Evolutionary conservation across 495 filamentous ascomycete genomes (phyloP), one percentile per base, ranked within the genome.

Genomic region (Daldinia grandis): DNA sequence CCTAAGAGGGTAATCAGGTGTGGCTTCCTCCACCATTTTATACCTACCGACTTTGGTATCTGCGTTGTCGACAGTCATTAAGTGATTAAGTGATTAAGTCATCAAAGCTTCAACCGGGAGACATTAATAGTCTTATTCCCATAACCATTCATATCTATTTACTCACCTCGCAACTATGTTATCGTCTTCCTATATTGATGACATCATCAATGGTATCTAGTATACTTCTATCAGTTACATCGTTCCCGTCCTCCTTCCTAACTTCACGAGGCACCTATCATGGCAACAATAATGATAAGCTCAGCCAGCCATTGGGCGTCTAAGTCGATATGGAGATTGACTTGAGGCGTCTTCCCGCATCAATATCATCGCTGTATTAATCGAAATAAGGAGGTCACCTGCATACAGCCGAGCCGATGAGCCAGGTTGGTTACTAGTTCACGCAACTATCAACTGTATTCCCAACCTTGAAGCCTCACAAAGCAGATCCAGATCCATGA

Each of bases 341-440:
- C 47, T 51, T 37, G 49, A 56, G 49, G 62, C 28, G 40, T 70
- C 19, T 24, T 61, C 37, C 57, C 57, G 58, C 62, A 70, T 31
- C 12, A 56, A 62, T 33, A 19, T 25, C 57, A 4, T 56, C 38
- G 10, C 56, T 58, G 38, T 62, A 68, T 68, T 31, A 42, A 51
- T 51, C 54, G 37, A 53, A 53, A 30, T 30, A 53, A n/a, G 19
- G 19, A 9, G 24, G 27, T 24, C 24, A 19, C 24, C 3, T 37
- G 35, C 40, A 35, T 64, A 65, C 50, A 68, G 60, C 55, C 49
- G 58, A 60, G 15, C 55, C 53, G 62, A 53, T 42, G 54, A 37
- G 49, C 24, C 15, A 62, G 57, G 59, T 64, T 60, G 47, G 49
- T 64, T 64, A 50, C 57, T 60, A 63, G 63, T 55, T 72, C 63